Conservation (phyloP, 371 early-diverging fungal species). For the Haplosporangium sp. region DNA sequence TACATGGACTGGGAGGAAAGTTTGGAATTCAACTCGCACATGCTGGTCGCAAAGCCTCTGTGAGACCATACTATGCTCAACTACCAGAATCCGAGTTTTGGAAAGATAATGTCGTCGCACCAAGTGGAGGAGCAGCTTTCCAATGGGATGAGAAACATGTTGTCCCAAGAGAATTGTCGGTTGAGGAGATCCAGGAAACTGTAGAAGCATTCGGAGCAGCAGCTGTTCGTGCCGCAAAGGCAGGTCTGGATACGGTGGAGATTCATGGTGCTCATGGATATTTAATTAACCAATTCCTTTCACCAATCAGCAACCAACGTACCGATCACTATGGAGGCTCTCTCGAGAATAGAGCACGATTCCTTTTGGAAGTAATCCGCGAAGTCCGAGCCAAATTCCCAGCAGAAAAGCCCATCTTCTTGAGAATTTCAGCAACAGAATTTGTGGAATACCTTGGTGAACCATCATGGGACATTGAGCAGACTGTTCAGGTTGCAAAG, state of each 20-base stretch:
- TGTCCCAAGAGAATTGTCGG: slow-evolving; percentile 69
- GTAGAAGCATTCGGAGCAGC: slow-evolving; percentile 75
- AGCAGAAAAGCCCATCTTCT: slow-evolving; percentile 79
- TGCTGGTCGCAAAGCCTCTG: slow-evolving; percentile 78
- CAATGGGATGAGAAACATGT: slow-evolving; percentile 58
- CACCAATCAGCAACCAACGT: slow-evolving; percentile 82
- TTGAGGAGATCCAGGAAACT: slow-evolving; percentile 71
- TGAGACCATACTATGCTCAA: slow-evolving; percentile 51
- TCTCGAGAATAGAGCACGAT: slow-evolving; percentile 81
- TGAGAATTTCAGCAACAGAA: slow-evolving; percentile 82
- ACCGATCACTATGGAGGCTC: slow-evolving; percentile 87
- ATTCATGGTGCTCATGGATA: slow-evolving; percentile 85
- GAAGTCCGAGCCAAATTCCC: slow-evolving; percentile 80
- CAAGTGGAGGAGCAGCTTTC: slow-evolving; percentile 65
- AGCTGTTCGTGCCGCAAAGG: slow-evolving; percentile 75
- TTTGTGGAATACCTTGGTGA: slow-evolving; percentile 60
- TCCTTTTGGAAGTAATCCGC: slow-evolving; percentile 69
- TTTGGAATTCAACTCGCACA: slow-evolving; percentile 86
- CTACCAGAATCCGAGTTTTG: slow-evolving; percentile 67
- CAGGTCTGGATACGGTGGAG: slow-evolving; percentile 89
- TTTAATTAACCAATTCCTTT: slow-evolving; percentile 81
- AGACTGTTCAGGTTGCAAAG: slow-evolving; percentile 69
- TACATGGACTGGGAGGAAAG: slow-evolving; percentile 71
- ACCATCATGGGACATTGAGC: slow-evolving; percentile 68
- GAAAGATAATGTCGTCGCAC: slow-evolving; percentile 80